Conservation (phyloP, 1,284 basidiomycete species). For the Cerioporus squamosus region DNA sequence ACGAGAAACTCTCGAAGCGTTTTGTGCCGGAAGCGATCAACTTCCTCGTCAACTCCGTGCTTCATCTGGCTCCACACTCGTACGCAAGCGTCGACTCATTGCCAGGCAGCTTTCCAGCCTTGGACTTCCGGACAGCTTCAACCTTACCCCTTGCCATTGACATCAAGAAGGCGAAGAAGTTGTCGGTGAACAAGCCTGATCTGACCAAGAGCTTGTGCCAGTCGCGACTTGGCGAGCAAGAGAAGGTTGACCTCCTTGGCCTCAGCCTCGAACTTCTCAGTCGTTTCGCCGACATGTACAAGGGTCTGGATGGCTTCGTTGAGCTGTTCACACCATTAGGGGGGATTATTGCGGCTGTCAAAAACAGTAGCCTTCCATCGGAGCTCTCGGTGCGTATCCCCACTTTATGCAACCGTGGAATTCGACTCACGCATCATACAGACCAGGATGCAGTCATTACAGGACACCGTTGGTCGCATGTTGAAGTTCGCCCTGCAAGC, state of each 20-base stretch:
- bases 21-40: conserved; percentile 91
- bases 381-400: conserved; percentile 56
- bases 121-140: conserved; percentile 63
- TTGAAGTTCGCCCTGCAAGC: conserved; percentile 76
- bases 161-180: conserved; percentile 43
- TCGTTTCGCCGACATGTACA: conserved; percentile 77
- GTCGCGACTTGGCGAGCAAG: conserved; percentile 53
- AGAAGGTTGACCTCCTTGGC: conserved; percentile 69
- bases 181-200: conserved; percentile 49
- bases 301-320: conserved; percentile 79
- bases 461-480: conserved; percentile 55
- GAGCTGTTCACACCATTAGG: conserved; percentile 81
- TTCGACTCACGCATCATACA: conserved; percentile 1
- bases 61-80: conserved; percentile 73
- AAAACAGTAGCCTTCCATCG: conserved; percentile 51
- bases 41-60: conserved; percentile 73
- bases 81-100: conserved; percentile 52
- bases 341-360: conserved; percentile 60
- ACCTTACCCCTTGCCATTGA: conserved; percentile 48
- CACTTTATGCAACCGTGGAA: background rate
- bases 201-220: conserved; percentile 47
- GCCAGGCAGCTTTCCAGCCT: conserved; percentile 73
- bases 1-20: conserved; percentile 85
- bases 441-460: conserved; percentile 24
- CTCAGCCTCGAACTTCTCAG: conserved; percentile 67